A percentile compares a stretch with the other conserved stretches of the same genome.
Conservation (phyloP, 176 grass and related monocot species). For the Saccharum officinarum region DNA sequence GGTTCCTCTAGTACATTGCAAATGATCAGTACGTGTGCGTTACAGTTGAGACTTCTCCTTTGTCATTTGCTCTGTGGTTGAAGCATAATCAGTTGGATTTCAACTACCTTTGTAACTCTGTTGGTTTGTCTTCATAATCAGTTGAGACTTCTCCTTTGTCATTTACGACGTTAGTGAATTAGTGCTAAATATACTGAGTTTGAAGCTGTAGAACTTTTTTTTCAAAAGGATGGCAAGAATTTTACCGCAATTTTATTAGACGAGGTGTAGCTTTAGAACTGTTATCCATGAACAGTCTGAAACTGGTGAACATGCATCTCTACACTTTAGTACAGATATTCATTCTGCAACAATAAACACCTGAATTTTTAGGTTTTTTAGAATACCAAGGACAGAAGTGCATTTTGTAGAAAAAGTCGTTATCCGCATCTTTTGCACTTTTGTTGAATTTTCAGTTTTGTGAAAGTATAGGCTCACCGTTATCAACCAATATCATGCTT, state of each 20-base stretch:
- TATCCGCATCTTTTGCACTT: background rate
- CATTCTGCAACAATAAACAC: background rate
- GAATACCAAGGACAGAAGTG: background rate
- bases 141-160: background rate
- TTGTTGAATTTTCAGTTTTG: background rate
- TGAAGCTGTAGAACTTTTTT: too few relatives aligned
- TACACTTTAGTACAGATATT: background rate
- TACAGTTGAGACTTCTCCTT: background rate
- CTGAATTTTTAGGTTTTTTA: background rate
- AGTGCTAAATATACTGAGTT: too few relatives aligned
- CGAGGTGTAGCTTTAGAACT: background rate
- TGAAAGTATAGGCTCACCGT: background rate
- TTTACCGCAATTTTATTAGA: too few relatives aligned
- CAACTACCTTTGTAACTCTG: background rate
- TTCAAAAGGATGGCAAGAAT: too few relatives aligned
- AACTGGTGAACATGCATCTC: background rate
- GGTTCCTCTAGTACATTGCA: background rate
- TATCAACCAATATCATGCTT: background rate
- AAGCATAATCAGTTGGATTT: background rate
- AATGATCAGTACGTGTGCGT: too few relatives aligned
- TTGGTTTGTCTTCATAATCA: background rate
- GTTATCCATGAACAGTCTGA: background rate
- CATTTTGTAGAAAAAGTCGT: background rate
- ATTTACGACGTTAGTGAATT: background rate
- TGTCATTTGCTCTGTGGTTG: background rate